A percentile compares a stretch with the other conserved stretches of the same genome.
Conservation (phyloP, 1,139 yeast genomes). For the Sugiyamaella xylanicola region DNA sequence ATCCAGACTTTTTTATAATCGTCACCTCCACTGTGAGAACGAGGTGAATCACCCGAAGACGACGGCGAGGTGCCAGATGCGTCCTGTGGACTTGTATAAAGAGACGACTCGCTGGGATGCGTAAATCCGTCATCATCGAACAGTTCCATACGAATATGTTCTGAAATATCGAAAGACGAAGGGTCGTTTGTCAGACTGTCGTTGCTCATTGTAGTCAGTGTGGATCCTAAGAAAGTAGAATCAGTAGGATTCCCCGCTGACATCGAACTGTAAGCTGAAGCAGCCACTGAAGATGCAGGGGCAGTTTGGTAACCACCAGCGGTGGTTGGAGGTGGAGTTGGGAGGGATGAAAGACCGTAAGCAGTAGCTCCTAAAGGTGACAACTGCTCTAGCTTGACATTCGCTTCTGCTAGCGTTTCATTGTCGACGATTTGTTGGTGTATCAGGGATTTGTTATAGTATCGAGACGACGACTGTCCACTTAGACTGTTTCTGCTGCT, state of each 20-base stretch:
- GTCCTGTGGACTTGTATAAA: constrained; percentile 15
- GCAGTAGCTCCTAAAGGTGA: background rate
- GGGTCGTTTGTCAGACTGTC: constrained; percentile 9
- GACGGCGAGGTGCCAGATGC: constrained; percentile 22
- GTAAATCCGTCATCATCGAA: constrained; percentile 23
- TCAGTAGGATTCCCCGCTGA: background rate
- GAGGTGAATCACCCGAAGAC: constrained; percentile 20
- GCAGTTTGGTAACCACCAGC: background rate
- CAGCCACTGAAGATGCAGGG: background rate
- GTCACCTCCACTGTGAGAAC: constrained; percentile 16
- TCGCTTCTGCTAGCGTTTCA: constrained; percentile 18
- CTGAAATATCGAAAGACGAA: constrained; percentile 29
- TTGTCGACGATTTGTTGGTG: constrained; percentile 28
- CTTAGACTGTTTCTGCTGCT: constrained; percentile 14
- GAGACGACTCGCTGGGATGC: constrained; percentile 5
- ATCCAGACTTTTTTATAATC: constrained; percentile 19
- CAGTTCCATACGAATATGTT: constrained; percentile 34
- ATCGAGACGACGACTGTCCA: constrained; percentile 5
- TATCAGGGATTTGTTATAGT: constrained; percentile 21
- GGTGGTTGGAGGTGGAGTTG: constrained; percentile 9
- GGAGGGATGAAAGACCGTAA: constrained; percentile 3
- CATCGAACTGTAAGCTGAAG: background rate
- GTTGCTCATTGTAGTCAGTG: constrained; percentile 29
- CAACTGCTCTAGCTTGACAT: constrained; percentile 10
- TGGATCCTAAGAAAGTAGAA: constrained; percentile 28